Evolutionary conservation across 768 basidiomycete genomes (phyloP).

Genomic region (Pleurotus tuber-regium): DNA sequence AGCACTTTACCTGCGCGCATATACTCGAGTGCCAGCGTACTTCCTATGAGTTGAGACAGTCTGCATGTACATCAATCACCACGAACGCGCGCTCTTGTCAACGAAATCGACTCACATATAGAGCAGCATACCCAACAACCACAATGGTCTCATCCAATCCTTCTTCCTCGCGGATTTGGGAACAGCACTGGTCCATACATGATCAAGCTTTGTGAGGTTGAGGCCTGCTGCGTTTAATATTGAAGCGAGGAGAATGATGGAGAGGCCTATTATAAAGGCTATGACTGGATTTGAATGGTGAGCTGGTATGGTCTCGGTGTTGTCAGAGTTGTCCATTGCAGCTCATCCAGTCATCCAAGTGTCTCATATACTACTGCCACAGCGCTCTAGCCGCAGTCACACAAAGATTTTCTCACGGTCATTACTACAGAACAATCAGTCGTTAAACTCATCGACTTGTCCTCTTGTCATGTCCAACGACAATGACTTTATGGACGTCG

Average conservation of each 20-base stretch:
- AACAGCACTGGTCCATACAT: slow-evolving; percentile 71
- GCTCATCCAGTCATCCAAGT: slow-evolving; percentile 1
- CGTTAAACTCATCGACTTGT: not conserved
- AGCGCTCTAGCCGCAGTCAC: not conserved
- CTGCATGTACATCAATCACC: slow-evolving; percentile 30
- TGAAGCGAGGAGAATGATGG: slow-evolving; percentile 81
- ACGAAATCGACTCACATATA: slow-evolving; percentile 76
- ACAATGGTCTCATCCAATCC: slow-evolving; percentile 83
- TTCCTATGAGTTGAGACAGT: slow-evolving; percentile 83
- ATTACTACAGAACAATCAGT: no score
- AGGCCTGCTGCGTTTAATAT: slow-evolving; percentile 92
- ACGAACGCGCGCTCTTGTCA: not conserved
- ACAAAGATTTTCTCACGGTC: not conserved
- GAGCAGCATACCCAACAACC: slow-evolving; percentile 90
- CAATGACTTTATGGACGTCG: slow-evolving; percentile 49
- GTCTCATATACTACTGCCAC: not conserved
- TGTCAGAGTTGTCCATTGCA: slow-evolving; percentile 9
- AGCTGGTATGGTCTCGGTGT: slow-evolving; percentile 24
- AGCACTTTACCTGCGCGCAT: slow-evolving; percentile 70
- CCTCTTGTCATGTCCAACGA: slow-evolving; percentile 16
- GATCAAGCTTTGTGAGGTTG: slow-evolving; percentile 92
- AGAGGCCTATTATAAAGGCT: slow-evolving; percentile 79
- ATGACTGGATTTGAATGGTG: slow-evolving; percentile 56
- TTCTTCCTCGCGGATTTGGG: slow-evolving; percentile 72
- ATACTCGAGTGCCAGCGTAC: slow-evolving; percentile 83